phyloP scores from a whole-genome alignment of 306 rosid species.

The Medicago truncatula region DNA sequence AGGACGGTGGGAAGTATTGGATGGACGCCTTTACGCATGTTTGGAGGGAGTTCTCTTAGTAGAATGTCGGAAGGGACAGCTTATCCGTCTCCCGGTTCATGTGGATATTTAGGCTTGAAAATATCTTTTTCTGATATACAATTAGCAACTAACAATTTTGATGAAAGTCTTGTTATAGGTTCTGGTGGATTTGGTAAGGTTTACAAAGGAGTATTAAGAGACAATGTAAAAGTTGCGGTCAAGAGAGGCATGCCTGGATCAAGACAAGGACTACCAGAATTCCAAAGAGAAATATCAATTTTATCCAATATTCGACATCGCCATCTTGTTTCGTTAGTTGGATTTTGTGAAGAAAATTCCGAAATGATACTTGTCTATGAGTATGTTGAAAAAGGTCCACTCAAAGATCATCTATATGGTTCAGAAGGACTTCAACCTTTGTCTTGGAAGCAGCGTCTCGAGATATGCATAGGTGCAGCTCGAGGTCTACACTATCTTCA shows the following conservation, averaged over 20 bases:
- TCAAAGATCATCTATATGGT: slow-evolving; percentile 77
- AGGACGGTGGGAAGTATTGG: slow-evolving; percentile 62
- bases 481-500: slow-evolving; percentile 94
- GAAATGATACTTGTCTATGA: slow-evolving; percentile 93
- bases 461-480: slow-evolving; percentile 90
- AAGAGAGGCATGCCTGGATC: slow-evolving; percentile 92
- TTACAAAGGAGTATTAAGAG: slow-evolving; percentile 69
- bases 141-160: slow-evolving; percentile 75
- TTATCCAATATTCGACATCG: slow-evolving; percentile 82
- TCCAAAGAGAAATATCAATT: slow-evolving; percentile 79
- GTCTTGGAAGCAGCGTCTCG: slow-evolving; percentile 91
- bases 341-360: slow-evolving; percentile 86
- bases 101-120: slow-evolving; percentile 68
- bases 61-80: slow-evolving; percentile 70
- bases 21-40: slow-evolving; percentile 77
- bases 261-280: slow-evolving; percentile 93
- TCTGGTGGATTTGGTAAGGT: slow-evolving; percentile 94
- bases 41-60: slow-evolving; percentile 80
- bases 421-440: slow-evolving; percentile 55
- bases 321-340: slow-evolving; percentile 88
- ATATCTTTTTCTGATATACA: slow-evolving; percentile 75
- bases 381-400: slow-evolving; percentile 84
- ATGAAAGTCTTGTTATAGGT: slow-evolving; percentile 68
- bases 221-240: slow-evolving; percentile 79
- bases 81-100: slow-evolving; percentile 64